These are phyloP conservation scores for Linaria vulgaris DNA, from an alignment of 257 asterid species.

Conservation along the genomic window DNA sequence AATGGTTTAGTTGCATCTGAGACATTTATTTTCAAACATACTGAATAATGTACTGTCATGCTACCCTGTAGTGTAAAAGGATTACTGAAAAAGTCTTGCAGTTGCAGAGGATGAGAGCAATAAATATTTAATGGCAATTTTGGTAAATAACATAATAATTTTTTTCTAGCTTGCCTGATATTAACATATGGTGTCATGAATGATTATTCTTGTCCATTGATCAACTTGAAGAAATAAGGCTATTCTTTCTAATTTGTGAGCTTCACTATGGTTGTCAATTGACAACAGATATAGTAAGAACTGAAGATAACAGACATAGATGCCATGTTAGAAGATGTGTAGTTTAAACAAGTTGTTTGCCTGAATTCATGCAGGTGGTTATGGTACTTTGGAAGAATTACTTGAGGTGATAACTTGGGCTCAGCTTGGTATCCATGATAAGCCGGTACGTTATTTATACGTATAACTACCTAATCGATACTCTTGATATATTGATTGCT, in stretches of 20 bases:
- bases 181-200: slow-evolving; percentile 13
- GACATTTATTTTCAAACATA: neutral
- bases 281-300: neutral
- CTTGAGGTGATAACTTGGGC: slow-evolving; percentile 66
- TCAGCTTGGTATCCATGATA: slow-evolving; percentile 61
- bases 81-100: too few species aligned
- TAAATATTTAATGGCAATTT: slow-evolving; percentile 24
- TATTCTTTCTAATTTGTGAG: slow-evolving; percentile 1
- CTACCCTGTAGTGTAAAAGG: slow-evolving; percentile 9
- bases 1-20: slow-evolving; percentile 3
- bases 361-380: slow-evolving; percentile 66
- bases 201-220: slow-evolving; percentile 16
- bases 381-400: slow-evolving; percentile 59
- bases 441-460: slow-evolving; percentile 42
- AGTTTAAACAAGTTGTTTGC: slow-evolving; percentile 12
- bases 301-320: slow-evolving; percentile 16
- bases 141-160: too few species aligned
- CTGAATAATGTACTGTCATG: slow-evolving; percentile 3
- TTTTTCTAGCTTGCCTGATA: too few species aligned
- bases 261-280: neutral
- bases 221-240: slow-evolving; percentile 9
- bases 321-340: slow-evolving; percentile 6
- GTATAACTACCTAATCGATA: neutral
- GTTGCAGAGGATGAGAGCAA: slow-evolving; percentile 8
- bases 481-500: too few species aligned